Base-by-base conservation (phyloP, 1,284 basidiomycete genomes). In the Ceratobasidium sp. region DNA sequence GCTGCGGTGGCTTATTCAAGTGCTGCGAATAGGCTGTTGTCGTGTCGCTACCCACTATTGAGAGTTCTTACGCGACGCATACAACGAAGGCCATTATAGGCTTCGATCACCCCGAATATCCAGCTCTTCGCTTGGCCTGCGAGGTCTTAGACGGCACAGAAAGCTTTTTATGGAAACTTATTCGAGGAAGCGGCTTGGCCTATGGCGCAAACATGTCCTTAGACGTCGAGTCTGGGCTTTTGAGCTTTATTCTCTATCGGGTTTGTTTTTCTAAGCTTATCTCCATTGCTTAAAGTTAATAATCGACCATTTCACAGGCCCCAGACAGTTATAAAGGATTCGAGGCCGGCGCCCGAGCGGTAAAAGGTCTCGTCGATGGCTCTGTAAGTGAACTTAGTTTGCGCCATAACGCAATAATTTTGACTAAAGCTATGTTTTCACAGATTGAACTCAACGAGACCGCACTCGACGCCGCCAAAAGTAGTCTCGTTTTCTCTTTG, bases 71-170 rank as follows among this genome's bases (percentile, higher is more conserved):
- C 82, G 92, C 91, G 17, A 89, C 87, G 31, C 93, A 97, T 81
- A 91, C 90, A 15, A 88, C 94, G 0, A 94, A 92, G 80, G 91
- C 93, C 50, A 90, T 95, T 57, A 84, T 87, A 80, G 94, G 95
- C 19, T 96, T 93, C 81, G 82, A 89, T 76, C 92, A 98, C 81
- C 89, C 92, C 0, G 95, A 98, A 78, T 92, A 92, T 75, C 93
- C 97, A 0, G 93, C 93, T 17, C 84, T 98, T 44, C 89, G 91
- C 44, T 89, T 99, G n/a, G 92, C 96, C 0, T 84, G 93, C 7
- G 93, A 96, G 77, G 90, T 97, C 3, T 85, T 99, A 62, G 98
- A 98, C 79, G 97, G 96, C 1, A 91, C 96, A 64, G 98, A 99
- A 84, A 93, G 93, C 78, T 98, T 93, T 82, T 89, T 99, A 74